Conservation (phyloP, 2,329 filamentous ascomycete genomes). For the Colletotrichum eleusines region DNA sequence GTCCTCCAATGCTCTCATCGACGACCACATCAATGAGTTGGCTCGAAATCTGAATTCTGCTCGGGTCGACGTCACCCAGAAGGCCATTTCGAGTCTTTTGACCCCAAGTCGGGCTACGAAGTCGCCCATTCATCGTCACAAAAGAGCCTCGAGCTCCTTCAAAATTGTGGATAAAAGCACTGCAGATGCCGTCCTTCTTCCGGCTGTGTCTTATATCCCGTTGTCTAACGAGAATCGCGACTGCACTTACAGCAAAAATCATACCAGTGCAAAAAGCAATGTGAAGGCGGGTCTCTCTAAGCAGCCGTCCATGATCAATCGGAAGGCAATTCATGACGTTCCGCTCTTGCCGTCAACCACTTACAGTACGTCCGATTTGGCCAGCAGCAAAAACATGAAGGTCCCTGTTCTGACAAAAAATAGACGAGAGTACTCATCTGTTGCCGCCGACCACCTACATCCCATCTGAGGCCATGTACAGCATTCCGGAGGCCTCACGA, state of each 20-base stretch:
- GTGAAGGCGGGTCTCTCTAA: neutral
- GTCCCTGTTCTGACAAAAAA: neutral
- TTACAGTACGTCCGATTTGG: neutral
- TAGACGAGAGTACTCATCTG: neutral
- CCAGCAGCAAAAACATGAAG: neutral
- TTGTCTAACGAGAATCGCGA: neutral
- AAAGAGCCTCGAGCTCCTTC: constrained; percentile 19
- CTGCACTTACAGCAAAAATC: neutral
- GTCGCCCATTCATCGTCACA: constrained; percentile 27
- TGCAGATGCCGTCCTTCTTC: constrained; percentile 14
- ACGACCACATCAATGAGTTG: neutral
- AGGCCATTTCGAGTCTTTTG: neutral
- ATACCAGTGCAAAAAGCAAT: neutral
- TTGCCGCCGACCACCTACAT: constrained; percentile 1
- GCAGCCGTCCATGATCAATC: neutral
- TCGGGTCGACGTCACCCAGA: neutral
- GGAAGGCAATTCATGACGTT: neutral
- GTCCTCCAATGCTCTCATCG: neutral
- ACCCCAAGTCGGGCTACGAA: neutral
- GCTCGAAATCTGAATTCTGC: neutral
- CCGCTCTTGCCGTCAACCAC: neutral
- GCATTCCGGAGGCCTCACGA: neutral
- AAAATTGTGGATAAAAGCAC: constrained; percentile 25
- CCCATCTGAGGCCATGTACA: neutral
- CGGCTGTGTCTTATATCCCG: constrained; percentile 6